Percentiles rank a stretch among this genome's conserved stretches.
These are phyloP conservation scores for Phaffia australis DNA, from an alignment of 768 basidiomycete species.

Conservation along the genomic window DNA sequence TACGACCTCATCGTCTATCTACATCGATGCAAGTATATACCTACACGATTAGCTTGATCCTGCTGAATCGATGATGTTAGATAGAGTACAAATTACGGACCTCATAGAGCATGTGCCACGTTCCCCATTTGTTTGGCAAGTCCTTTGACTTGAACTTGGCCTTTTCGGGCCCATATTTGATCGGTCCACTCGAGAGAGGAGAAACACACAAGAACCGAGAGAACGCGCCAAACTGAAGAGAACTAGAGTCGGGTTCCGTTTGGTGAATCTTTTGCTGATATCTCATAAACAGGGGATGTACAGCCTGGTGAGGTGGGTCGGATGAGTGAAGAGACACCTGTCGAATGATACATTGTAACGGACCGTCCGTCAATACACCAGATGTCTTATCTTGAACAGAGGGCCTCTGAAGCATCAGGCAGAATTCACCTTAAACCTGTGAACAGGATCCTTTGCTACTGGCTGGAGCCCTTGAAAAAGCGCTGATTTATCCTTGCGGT, in stretches of 20 bases:
- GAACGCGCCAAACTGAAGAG: slow-evolving; percentile 13
- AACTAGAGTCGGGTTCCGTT: slow-evolving; percentile 7
- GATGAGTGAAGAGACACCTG: slow-evolving; percentile 20
- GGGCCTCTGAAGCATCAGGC: neutral
- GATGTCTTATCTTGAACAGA: no score
- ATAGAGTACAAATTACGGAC: neutral
- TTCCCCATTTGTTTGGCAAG: slow-evolving; percentile 14
- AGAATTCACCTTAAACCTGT: neutral
- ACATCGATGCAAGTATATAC: neutral
- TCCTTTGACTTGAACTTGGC: neutral
- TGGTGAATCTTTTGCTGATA: slow-evolving; percentile 20
- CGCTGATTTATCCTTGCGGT: slow-evolving; percentile 32
- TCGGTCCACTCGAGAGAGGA: slow-evolving; percentile 6
- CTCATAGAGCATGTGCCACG: slow-evolving; percentile 23
- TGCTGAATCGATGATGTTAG: no score
- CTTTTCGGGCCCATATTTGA: slow-evolving; percentile 5
- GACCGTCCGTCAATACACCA: neutral
- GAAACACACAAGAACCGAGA: slow-evolving; percentile 24
- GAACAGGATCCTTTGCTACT: neutral
- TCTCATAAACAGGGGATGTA: slow-evolving; percentile 16
- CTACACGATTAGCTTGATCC: neutral
- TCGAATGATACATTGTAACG: neutral
- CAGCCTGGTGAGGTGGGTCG: slow-evolving; percentile 17
- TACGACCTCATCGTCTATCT: slow-evolving; percentile 63
- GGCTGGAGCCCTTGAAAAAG: slow-evolving; percentile 52